Evolutionary conservation across 441 rosid genomes (phyloP).

Genomic region (Arabidopsis hybrid): DNA sequence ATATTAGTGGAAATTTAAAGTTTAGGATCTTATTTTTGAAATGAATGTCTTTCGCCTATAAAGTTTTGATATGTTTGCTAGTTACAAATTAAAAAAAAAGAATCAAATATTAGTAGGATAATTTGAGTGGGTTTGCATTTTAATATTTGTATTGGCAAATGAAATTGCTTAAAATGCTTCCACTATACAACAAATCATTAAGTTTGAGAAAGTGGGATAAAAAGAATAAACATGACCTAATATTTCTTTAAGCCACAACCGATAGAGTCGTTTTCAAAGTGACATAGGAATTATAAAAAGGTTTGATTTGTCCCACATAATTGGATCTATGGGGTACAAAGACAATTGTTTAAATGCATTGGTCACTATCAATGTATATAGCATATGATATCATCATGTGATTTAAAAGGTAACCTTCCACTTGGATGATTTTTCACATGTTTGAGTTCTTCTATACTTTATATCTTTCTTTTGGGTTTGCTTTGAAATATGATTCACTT

Average conservation of each 20-base stretch:
- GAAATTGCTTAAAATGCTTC: constrained; percentile 13
- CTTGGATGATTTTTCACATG: constrained; percentile 35
- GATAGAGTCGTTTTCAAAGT: constrained; percentile 38
- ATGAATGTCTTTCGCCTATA: neutral
- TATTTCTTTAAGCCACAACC: constrained; percentile 29
- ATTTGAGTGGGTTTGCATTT: constrained; percentile 5
- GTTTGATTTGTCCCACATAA: constrained; percentile 41
- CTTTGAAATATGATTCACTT: constrained; percentile 34
- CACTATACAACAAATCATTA: constrained; percentile 37
- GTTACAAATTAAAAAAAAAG: neutral
- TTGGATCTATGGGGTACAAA: constrained; percentile 41
- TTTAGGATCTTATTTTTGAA: neutral
- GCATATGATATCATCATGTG: constrained; percentile 42
- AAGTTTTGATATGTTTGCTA: neutral
- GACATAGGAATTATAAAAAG: constrained; percentile 42
- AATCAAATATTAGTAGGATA: neutral
- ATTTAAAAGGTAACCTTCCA: constrained; percentile 36
- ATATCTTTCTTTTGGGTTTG: constrained; percentile 18
- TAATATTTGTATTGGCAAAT: neutral
- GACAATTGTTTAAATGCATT: constrained; percentile 35
- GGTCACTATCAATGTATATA: constrained; percentile 32
- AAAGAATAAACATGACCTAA: constrained; percentile 44
- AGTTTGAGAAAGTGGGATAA: constrained; percentile 37
- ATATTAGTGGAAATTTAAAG: neutral
- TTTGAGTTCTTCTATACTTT: constrained; percentile 31